Conservation (phyloP, 768 basidiomycete species). For the Termitomyces sp. region DNA sequence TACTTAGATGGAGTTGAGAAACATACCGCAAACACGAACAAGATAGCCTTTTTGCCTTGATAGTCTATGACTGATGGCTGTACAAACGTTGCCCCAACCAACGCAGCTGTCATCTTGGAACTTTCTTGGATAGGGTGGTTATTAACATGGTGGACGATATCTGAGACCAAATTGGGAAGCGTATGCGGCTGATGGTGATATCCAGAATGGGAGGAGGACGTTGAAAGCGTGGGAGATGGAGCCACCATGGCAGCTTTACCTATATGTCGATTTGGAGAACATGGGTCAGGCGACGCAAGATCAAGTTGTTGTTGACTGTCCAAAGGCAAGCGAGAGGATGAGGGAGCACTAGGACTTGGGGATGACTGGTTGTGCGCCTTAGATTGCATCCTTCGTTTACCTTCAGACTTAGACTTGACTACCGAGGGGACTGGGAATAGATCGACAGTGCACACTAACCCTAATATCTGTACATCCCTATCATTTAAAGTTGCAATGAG, state of each 20-base stretch:
- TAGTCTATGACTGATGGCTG: constrained; percentile 51
- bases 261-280: background rate
- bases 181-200: constrained; percentile 5
- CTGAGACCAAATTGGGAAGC: constrained; percentile 6
- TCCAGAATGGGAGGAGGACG: constrained; percentile 1
- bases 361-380: constrained; percentile 5
- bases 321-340: background rate
- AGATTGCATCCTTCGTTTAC: constrained; percentile 2
- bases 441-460: constrained; percentile 74
- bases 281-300: constrained; percentile 7
- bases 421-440: constrained; percentile 52
- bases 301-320: constrained; percentile 3
- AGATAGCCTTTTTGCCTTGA: constrained; percentile 46
- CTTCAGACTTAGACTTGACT: background rate
- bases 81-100: constrained; percentile 59
- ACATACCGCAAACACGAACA: constrained; percentile 64
- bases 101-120: constrained; percentile 43
- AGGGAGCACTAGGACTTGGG: constrained; percentile 10
- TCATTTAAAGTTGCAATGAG: constrained; percentile 5
- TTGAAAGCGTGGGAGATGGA: constrained; percentile 6
- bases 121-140: constrained; percentile 39
- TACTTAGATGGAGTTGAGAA: background rate
- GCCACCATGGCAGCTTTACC: background rate
- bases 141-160: constrained; percentile 37
- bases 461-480: constrained; percentile 58